A percentile compares a stretch with the other conserved stretches of the same genome.
Evolutionary conservation across 306 rosid species (phyloP).

Genomic region (Vigna hirtella): DNA sequence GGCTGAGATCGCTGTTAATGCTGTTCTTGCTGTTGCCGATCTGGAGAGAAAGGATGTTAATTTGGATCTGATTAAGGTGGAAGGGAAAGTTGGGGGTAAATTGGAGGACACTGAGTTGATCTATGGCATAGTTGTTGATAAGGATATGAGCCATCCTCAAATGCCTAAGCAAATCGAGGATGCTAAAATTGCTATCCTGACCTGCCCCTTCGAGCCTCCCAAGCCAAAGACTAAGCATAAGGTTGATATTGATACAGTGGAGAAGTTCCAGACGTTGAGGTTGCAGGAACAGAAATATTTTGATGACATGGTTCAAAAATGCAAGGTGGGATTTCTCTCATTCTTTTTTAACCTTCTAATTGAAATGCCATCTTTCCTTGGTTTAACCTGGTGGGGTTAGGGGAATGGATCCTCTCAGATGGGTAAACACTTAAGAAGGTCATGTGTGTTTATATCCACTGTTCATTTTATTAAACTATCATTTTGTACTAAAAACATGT

Average conservation of each 20-base stretch:
- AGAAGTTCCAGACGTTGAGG: slow-evolving; percentile 91
- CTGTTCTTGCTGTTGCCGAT: slow-evolving; percentile 97
- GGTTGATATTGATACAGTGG: slow-evolving; percentile 97
- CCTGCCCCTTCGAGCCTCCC: slow-evolving; percentile 99
- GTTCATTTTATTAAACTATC: too few relatives aligned
- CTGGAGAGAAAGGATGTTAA: slow-evolving; percentile 93
- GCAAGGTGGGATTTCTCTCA: slow-evolving; percentile 69
- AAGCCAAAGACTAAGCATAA: slow-evolving; percentile 99
- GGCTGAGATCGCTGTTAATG: slow-evolving; percentile 97
- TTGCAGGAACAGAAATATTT: slow-evolving; percentile 85
- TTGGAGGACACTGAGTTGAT: slow-evolving; percentile 94
- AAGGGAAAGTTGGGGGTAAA: slow-evolving; percentile 97
- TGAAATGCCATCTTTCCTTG: not conserved
- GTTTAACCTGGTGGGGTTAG: too few relatives aligned
- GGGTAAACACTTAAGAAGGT: too few relatives aligned
- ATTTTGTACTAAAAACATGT: too few relatives aligned
- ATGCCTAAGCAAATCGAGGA: slow-evolving; percentile 95
- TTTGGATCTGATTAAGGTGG: slow-evolving; percentile 90
- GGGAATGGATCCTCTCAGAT: too few relatives aligned
- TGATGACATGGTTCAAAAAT: slow-evolving; percentile 93
- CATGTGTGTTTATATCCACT: too few relatives aligned
- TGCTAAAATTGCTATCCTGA: slow-evolving; percentile 95
- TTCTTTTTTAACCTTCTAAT: not conserved
- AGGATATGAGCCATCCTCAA: slow-evolving; percentile 99
- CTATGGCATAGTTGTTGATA: slow-evolving; percentile 90